These are phyloP conservation scores for Globisporangium spiculum DNA, from an alignment of 352 stramenopile genomes.

Conservation along the genomic window DNA sequence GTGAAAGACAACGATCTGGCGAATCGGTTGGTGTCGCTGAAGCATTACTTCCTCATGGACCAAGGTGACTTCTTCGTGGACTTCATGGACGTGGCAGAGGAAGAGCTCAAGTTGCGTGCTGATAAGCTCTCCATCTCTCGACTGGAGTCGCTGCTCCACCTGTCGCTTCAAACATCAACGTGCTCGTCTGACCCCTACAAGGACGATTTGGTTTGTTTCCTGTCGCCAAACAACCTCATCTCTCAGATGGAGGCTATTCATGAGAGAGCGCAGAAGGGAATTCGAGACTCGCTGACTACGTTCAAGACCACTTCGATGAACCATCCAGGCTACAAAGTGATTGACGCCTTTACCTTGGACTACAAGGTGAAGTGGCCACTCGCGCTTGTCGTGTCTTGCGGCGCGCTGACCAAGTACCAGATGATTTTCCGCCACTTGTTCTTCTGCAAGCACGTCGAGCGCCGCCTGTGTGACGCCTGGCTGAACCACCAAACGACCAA, in stretches of 20 bases:
- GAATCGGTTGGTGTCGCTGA: slow-evolving; percentile 85
- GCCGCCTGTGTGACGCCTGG: slow-evolving; percentile 94
- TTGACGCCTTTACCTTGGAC: slow-evolving; percentile 96
- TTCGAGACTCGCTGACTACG: slow-evolving; percentile 68
- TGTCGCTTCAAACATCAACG: slow-evolving; percentile 92
- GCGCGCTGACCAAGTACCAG: slow-evolving; percentile 96
- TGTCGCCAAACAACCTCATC: slow-evolving; percentile 88
- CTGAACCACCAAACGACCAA: slow-evolving; percentile 94
- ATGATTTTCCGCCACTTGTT: slow-evolving; percentile 99
- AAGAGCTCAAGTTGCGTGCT: slow-evolving; percentile 89
- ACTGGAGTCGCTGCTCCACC: slow-evolving; percentile 93
- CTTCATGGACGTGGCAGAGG: slow-evolving; percentile 96
- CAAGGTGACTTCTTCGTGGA: slow-evolving; percentile 98
- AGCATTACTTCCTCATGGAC: slow-evolving; percentile 98
- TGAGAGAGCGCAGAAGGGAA: slow-evolving; percentile 63
- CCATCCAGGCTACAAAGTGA: slow-evolving; percentile 84
- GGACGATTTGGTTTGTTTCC: slow-evolving; percentile 87
- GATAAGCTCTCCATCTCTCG: slow-evolving; percentile 87
- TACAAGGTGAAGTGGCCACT: slow-evolving; percentile 97
- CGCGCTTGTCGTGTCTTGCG: slow-evolving; percentile 95
- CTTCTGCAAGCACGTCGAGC: slow-evolving; percentile 98
- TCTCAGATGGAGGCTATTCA: slow-evolving; percentile 93
- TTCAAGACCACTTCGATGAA: slow-evolving; percentile 65
- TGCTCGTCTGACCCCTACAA: slow-evolving; percentile 87
- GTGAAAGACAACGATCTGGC: slow-evolving; percentile 81